Percentiles rank a stretch among this genome's conserved stretches.
These are phyloP conservation scores for Lipomyces yamadae DNA, from an alignment of 805 yeast genomes.

Conservation along the genomic window DNA sequence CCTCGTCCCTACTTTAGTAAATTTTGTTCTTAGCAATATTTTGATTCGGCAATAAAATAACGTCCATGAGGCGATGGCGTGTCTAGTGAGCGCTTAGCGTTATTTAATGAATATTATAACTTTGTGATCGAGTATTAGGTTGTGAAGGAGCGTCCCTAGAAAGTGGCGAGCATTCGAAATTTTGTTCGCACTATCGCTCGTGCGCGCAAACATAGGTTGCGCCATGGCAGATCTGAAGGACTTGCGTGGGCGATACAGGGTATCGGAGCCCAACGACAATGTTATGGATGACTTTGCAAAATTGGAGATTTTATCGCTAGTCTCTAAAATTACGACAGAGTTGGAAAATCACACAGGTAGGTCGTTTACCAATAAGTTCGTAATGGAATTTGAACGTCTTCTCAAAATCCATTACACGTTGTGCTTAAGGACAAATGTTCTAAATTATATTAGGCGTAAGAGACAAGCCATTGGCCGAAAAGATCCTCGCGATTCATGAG, in stretches of 20 bases:
- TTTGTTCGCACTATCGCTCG: background rate
- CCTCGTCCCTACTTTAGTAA: background rate
- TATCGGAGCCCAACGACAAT: background rate
- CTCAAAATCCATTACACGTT: background rate
- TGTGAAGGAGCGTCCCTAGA: background rate
- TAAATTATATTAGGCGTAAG: slow-evolving; percentile 44
- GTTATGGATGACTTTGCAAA: slow-evolving; percentile 42
- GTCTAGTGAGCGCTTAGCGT: background rate
- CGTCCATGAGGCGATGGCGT: background rate
- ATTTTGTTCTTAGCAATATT: background rate
- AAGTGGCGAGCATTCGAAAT: background rate
- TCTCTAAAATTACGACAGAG: slow-evolving; percentile 46
- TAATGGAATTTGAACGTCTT: slow-evolving; percentile 45
- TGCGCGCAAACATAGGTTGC: background rate
- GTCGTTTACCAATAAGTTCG: slow-evolving; percentile 41
- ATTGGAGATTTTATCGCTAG: slow-evolving; percentile 44
- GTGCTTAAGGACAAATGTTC: background rate
- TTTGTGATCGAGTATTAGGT: background rate
- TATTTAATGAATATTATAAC: background rate
- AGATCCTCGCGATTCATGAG: slow-evolving; percentile 50
- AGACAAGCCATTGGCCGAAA: slow-evolving; percentile 55
- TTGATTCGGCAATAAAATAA: background rate
- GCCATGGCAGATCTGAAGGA: background rate
- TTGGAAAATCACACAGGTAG: slow-evolving; percentile 42
- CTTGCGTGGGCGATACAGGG: background rate